Conservation (phyloP, 768 basidiomycete genomes). For the Saitozyma sp. region DNA sequence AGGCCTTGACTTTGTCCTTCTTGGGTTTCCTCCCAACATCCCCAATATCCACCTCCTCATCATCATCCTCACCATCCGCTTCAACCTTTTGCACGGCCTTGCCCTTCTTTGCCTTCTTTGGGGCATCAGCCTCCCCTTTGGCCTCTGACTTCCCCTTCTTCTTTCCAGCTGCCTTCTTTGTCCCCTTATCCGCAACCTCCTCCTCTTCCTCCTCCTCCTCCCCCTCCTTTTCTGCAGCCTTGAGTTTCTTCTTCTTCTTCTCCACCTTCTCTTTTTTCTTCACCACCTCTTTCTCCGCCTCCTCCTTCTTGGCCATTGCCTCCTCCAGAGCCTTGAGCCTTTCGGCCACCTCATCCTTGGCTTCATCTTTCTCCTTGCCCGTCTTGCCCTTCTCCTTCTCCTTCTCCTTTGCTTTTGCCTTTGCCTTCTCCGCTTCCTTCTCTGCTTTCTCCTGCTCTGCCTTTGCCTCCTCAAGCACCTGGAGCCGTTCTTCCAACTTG, state of each 20-base stretch:
- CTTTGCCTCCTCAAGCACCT: neutral
- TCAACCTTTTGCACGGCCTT: neutral
- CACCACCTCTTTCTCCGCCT: neutral
- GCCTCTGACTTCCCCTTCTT: neutral
- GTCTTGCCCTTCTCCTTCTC: neutral
- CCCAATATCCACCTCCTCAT: neutral
- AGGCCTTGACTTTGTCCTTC: too few relatives aligned
- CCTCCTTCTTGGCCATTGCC: constrained; percentile 1
- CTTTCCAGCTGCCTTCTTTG: neutral
- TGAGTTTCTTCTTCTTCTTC: neutral
- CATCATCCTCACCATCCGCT: neutral
- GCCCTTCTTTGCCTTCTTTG: neutral
- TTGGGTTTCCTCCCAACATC: neutral
- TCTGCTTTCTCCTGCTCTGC: neutral
- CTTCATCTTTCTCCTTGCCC: neutral
- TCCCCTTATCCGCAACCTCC: neutral
- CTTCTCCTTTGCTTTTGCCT: neutral
- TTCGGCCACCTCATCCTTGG: too few relatives aligned
- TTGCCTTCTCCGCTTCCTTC: neutral
- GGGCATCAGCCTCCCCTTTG: neutral
- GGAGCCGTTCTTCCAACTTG: neutral
- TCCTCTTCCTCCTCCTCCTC: constrained; percentile 1
- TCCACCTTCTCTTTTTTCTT: neutral
- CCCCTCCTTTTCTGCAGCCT: neutral
- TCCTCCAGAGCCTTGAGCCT: too few relatives aligned